Evolutionary conservation across 257 asterid species (phyloP).

Genomic region (Primulina huaijiensis): DNA sequence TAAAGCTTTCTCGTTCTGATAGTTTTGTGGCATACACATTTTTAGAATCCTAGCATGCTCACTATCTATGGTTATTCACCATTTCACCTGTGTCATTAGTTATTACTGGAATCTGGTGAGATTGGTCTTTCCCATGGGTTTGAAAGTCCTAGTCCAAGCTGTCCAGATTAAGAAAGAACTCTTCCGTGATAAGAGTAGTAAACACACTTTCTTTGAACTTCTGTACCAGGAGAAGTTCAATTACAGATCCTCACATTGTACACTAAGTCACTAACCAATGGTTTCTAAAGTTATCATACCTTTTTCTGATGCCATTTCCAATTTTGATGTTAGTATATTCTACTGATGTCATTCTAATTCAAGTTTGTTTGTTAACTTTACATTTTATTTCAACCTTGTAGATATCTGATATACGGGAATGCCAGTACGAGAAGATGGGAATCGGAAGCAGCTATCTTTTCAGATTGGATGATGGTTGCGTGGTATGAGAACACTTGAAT

Average conservation of each 20-base stretch:
- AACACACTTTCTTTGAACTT: too few relatives aligned
- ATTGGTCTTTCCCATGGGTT: not conserved
- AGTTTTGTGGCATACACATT: not conserved
- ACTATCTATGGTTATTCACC: not conserved
- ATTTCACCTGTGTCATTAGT: not conserved
- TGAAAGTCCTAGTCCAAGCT: not conserved
- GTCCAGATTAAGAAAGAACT: too few relatives aligned
- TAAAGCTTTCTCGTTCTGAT: not conserved
- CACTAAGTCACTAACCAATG: not conserved
- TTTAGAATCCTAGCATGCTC: not conserved
- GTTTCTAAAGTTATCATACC: not conserved
- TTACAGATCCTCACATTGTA: too few relatives aligned
- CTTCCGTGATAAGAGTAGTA: too few relatives aligned
- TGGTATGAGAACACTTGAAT: conserved; percentile 54
- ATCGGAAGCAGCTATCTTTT: conserved; percentile 99
- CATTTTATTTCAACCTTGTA: conserved; percentile 27
- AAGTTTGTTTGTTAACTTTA: conserved; percentile 13
- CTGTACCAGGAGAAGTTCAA: too few relatives aligned
- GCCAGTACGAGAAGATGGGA: conserved; percentile 86
- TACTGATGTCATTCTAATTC: conserved; percentile 20
- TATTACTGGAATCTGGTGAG: not conserved
- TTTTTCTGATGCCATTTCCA: not conserved
- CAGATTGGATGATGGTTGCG: conserved; percentile 98
- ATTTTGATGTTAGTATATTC: not conserved
- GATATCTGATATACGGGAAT: conserved; percentile 96